Evolutionary conservation across 2,329 filamentous ascomycete genomes (phyloP).

Genomic region (Cordyceps tenuipes): DNA sequence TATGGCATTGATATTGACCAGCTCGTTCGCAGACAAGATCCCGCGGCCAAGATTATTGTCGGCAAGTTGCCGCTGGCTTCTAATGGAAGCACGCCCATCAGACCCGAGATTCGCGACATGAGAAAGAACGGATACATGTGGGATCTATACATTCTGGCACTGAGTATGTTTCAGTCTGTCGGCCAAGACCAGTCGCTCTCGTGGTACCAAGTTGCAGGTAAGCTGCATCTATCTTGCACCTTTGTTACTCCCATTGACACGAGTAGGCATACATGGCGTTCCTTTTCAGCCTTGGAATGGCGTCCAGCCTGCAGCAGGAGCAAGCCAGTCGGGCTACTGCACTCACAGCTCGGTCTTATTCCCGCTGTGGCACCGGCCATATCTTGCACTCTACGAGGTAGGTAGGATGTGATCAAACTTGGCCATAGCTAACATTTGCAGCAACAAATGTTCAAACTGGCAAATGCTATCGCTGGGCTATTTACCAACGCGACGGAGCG

Average conservation of each 20-base stretch:
- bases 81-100: conserved; percentile 35
- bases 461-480: conserved; percentile 36
- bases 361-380: conserved; percentile 76
- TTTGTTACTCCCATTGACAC: conserved; percentile 1
- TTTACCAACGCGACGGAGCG: conserved; percentile 39
- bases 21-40: conserved; percentile 33
- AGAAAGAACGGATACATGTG: conserved; percentile 56
- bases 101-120: conserved; percentile 62
- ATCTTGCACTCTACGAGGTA: conserved; percentile 56
- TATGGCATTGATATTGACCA: conserved; percentile 39
- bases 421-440: conserved; percentile 17
- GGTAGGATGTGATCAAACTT: neutral
- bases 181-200: conserved; percentile 57
- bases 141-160: conserved; percentile 69
- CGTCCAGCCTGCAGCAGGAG: conserved; percentile 41
- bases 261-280: conserved; percentile 68
- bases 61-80: conserved; percentile 30
- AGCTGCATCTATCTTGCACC: conserved; percentile 17
- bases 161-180: conserved; percentile 62
- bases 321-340: conserved; percentile 61
- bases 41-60: conserved; percentile 32
- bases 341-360: conserved; percentile 69
- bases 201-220: conserved; percentile 72
- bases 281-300: conserved; percentile 51
- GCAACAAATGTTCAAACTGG: conserved; percentile 30